Evolutionary conservation across 441 rosid genomes (phyloP), one percentile per base, ranked within the genome.

Genomic region (Rhodomyrtus psidioides): DNA sequence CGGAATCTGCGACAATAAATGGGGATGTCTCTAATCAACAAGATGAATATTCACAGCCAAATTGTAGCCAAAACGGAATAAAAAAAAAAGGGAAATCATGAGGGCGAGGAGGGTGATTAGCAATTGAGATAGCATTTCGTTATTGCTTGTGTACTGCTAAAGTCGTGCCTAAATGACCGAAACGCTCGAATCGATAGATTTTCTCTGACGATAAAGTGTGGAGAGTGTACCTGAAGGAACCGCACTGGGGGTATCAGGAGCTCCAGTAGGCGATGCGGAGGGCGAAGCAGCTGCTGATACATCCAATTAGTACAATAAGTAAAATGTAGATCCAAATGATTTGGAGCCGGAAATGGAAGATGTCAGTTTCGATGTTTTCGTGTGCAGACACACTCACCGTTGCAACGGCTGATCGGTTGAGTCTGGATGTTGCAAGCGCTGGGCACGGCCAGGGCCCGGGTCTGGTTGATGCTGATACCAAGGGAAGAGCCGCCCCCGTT

Each of bases 361-460:
- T 0, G 23, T 70, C 49, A 12, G 49, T 70, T 70, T 70, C 16
- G 13, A 70, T 21, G 79, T 70, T 12, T 76, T 28, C 53, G 55
- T 19, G 70, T 42, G 70, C 53, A 19, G 53, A 85, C 90, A 10
- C 79, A 21, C 79, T 90, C 93, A 96, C 99, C 94, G 51, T 84
- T 93, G 91, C 99, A 97, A 83, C 90, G 81, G 90, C 94, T 94
- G 86, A 87, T 53, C 28, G 99, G 93, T 81, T 97, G 99, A 86
- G 99, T 95, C 87, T 94, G 95, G 85, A 96, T 94, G 62, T 93
- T 93, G 92, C 99, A 97, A 56, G 95, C 94, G n/a, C 81, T 88
- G 19, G 99, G 98, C 56, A 97, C 87, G 53, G 91, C 95, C 57
- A 95, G 58, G 86, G 98, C 98, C 85, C 86, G 97, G 30, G 98